Evolutionary conservation across 768 basidiomycete genomes (phyloP).

Genomic region (Xerocomellus amylosporus): DNA sequence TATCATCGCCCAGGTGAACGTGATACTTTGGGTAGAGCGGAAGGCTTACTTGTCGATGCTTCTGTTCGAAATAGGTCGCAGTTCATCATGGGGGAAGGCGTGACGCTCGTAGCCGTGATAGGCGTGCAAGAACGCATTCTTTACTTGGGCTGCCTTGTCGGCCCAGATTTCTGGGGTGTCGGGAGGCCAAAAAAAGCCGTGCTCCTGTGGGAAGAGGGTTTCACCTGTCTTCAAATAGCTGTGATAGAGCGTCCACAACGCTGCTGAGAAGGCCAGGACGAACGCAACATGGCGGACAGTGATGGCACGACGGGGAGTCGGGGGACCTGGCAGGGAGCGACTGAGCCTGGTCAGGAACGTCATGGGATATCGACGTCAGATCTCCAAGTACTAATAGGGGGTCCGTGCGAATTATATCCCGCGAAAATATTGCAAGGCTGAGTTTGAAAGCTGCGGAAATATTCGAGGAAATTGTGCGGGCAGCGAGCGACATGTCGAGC

Average conservation of each 20-base stretch:
- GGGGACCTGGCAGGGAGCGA: background rate
- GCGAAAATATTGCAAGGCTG: conserved; percentile 11
- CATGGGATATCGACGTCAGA: no score
- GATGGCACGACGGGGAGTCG: conserved; percentile 15
- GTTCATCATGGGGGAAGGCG: conserved; percentile 63
- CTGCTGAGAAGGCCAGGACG: conserved; percentile 10
- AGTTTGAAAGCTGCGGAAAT: conserved; percentile 27
- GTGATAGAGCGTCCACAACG: conserved; percentile 22
- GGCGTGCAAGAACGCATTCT: conserved; percentile 61
- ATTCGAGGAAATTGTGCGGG: conserved; percentile 6
- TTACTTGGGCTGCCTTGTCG: conserved; percentile 53
- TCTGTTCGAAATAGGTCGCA: conserved; percentile 49
- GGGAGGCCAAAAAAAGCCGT: conserved; percentile 17
- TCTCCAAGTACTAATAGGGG: no score
- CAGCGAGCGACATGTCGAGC: conserved; percentile 53
- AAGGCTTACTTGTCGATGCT: conserved; percentile 49
- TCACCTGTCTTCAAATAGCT: background rate
- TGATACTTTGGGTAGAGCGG: background rate
- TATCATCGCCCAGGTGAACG: conserved; percentile 25
- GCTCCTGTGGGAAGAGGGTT: conserved; percentile 9
- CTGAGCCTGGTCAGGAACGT: background rate
- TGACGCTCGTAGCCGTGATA: conserved; percentile 62
- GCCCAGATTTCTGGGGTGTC: conserved; percentile 45
- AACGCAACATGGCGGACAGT: conserved; percentile 25
- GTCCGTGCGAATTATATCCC: background rate